phyloP scores from a whole-genome alignment of 495 filamentous ascomycete species.

The Amorphotheca resinae region DNA sequence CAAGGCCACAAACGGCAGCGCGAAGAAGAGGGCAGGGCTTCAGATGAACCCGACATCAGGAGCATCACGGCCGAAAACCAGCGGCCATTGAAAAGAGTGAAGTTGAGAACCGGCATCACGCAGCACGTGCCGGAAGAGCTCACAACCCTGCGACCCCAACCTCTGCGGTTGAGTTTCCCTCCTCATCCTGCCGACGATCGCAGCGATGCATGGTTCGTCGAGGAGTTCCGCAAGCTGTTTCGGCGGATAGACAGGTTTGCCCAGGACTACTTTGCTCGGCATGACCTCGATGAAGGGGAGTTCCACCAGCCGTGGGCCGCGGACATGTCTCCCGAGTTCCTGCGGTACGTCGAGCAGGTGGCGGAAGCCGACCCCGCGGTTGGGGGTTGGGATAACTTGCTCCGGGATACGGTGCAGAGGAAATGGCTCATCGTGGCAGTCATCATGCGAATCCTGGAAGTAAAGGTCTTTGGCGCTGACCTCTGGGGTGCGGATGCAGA shows the following conservation, averaged over 20 bases:
- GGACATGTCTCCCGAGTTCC: slow-evolving; percentile 10
- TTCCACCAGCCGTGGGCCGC: slow-evolving; percentile 11
- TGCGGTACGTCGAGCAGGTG: slow-evolving; percentile 11
- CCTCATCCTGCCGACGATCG: slow-evolving; percentile 7
- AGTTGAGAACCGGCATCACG: background rate
- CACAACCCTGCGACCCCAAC: slow-evolving; percentile 6
- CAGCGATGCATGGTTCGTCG: slow-evolving; percentile 10
- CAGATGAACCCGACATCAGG: background rate
- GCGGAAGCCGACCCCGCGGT: slow-evolving; percentile 10
- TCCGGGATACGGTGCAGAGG: slow-evolving; percentile 23
- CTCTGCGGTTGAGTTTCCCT: slow-evolving; percentile 8
- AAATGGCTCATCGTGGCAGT: slow-evolving; percentile 31
- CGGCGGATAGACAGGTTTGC: background rate
- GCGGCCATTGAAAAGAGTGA: slow-evolving; percentile 1
- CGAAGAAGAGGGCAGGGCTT: background rate
- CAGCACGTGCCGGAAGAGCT: slow-evolving; percentile 2
- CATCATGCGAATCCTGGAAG: slow-evolving; percentile 29
- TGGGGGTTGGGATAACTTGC: slow-evolving; percentile 30
- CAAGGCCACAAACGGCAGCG: background rate
- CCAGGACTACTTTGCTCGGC: slow-evolving; percentile 6
- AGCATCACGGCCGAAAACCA: background rate
- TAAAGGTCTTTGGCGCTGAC: slow-evolving; percentile 30
- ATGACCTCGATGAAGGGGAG: slow-evolving; percentile 9
- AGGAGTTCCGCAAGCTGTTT: slow-evolving; percentile 7
- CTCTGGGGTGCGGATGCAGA: slow-evolving; percentile 28